Evolutionary conservation across 257 asterid species (phyloP), one percentile per base, ranked within the genome.

Genomic region (Ilex asprella): DNA sequence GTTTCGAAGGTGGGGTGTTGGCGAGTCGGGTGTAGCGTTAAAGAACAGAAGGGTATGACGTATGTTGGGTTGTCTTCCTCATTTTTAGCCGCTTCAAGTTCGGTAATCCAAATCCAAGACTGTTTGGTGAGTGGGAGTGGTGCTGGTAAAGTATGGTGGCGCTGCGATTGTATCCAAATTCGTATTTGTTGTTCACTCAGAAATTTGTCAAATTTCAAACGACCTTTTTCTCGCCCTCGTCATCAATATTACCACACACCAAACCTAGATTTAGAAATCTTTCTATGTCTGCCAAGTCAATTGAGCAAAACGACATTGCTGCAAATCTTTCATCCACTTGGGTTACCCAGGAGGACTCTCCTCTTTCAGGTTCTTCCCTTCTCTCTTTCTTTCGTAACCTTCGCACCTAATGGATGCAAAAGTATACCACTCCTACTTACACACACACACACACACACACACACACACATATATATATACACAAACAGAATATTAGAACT

Each of bases 291-390:
- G 56, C 55, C 0, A 35, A 3, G 8, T 4, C 41, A 35, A 8
- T 8, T 3, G 8, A 35, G 0, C 41, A 4, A 35, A 35, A 0
- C 0, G 41, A 35, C 7, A 62, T 21, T 21, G 27, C 39, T 67
- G 73, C 41, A 52, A 67, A 58, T 62, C 46, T 65, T 43, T 30
- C 64, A 15, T 66, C 77, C 63, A 62, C 11, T 62, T 66, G 71
- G 66, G n/a, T 35, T 51, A n/a, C 68, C 65, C 39, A 70, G 62
- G 60, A 32, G 67, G 65, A 53, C 5, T 65, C 66, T 56, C 71
- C 77, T n/a, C 72, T 71, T 31, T 56, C 75, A 73, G 87, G 87
- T 81, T 56, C 57, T 52, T 50, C 56, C 27, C 55, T 15, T 30
- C 27, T 41, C 10, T 0, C 67, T 27, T 7, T 56, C 63, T 21